phyloP scores from a whole-genome alignment of 108 stramenopile species.

The Aurantiochytrium sp. region DNA sequence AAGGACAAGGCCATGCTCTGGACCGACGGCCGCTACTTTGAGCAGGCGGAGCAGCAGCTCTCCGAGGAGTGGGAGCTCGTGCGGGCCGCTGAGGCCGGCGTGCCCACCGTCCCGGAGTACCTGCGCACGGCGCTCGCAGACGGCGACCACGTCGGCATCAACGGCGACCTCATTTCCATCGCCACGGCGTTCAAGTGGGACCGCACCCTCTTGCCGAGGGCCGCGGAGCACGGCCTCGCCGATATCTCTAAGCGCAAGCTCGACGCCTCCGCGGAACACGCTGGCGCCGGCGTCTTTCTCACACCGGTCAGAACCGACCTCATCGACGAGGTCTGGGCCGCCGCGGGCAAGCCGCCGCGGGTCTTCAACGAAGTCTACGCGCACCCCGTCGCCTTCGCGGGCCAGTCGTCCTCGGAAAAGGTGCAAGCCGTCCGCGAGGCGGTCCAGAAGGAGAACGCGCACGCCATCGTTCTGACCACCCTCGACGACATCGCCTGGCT shows the following conservation, averaged over 20 bases:
- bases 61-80: conserved; percentile 69
- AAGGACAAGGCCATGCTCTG: conserved; percentile 66
- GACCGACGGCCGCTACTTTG: conserved; percentile 93
- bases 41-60: conserved; percentile 78
- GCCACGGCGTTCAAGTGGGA: conserved; percentile 33
- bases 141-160: conserved; percentile 36
- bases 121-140: background rate
- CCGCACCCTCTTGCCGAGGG: background rate
- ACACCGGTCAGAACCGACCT: conserved; percentile 50
- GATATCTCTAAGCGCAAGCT: background rate
- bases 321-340: conserved; percentile 80
- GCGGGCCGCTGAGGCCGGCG: conserved; percentile 55
- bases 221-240: background rate
- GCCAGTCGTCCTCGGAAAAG: conserved; percentile 71
- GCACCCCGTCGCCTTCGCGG: conserved; percentile 83
- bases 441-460: conserved; percentile 70
- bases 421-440: conserved; percentile 64
- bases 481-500: conserved; percentile 95
- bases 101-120: conserved; percentile 46
- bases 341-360: conserved; percentile 66
- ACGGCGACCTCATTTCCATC: conserved; percentile 29
- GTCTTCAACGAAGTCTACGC: conserved; percentile 76
- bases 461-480: conserved; percentile 75
- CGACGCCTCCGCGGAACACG: background rate
- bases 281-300: background rate